Base-by-base conservation (phyloP, 352 stramenopile genomes). In the Globisporangium mamillatum region DNA sequence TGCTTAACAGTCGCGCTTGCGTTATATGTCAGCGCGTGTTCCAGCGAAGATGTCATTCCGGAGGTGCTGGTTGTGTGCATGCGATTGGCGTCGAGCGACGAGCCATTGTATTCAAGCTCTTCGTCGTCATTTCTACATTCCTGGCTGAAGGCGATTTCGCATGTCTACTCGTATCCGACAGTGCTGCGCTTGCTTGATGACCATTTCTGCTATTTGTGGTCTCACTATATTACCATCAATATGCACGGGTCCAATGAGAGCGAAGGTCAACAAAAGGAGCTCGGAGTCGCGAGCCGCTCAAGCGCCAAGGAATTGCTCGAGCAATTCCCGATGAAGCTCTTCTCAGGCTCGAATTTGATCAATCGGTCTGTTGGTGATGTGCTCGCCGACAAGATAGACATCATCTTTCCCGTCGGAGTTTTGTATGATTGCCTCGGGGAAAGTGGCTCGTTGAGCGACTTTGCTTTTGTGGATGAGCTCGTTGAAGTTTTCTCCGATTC, bases 1-100 rank as follows among this genome's bases (percentile, higher is more conserved):
- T 88, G 76, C 24, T 44, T 89, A 54, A 76, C 80, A 27, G 70
- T 91, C 18, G 62, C 88, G 22, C 46, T 88, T 4, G 79, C 76
- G n/a, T 66, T 92, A 20, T 92, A 88, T 55, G 74, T 92, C 27
- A 84, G 86, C 32, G 84, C 84, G 12, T 89, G 83, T 27, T 91
- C 84, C 6, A 88, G 74, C 59, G 72, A 85, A 60, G 75, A 73
- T 18, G 82, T 80, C 4, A 55, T 94, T 20, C 77, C 84, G 0
- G 74, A 81, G 52, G 82, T 80, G 34, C 64, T 94, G n/a, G 65
- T 70, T 16, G 72, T 86, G 38, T 87, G 81, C 52, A 67, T 89
- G 24, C 69, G 77, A 10, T 61, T 94, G 22, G 80, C 83, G 27
- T 76, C 69, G 27, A 79, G 67, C 25, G 71, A 66, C 46, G 62